Percentiles rank a stretch among this genome's conserved stretches.
Conservation (phyloP, 371 early-diverging fungal genomes). For the Haplosporangium sp. region DNA sequence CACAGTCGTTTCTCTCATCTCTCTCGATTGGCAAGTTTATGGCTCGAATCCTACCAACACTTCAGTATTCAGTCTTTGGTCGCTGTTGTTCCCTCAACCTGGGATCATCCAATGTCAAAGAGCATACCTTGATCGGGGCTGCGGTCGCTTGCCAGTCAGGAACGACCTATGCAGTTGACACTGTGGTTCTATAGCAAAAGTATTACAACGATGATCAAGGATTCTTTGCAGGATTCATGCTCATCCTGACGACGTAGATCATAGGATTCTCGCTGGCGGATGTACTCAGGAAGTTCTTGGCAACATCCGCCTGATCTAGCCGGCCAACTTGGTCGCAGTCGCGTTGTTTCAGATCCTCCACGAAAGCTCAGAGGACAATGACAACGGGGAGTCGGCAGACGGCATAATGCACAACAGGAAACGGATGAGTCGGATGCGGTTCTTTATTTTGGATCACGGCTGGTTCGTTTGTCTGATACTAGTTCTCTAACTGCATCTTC, state of each 20-base stretch:
- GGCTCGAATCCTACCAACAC: constrained; percentile 63
- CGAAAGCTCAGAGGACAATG: constrained; percentile 16
- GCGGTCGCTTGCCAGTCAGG: constrained; percentile 58
- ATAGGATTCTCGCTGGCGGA: constrained; percentile 88
- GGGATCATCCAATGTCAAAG: constrained; percentile 80
- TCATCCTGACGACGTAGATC: constrained; percentile 77
- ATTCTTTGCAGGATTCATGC: constrained; percentile 65
- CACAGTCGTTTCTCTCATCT: constrained; percentile 66
- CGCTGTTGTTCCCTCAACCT: constrained; percentile 64
- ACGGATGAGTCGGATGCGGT: constrained; percentile 11
- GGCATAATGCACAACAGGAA: constrained; percentile 24
- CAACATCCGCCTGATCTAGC: constrained; percentile 90
- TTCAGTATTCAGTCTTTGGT: constrained; percentile 61
- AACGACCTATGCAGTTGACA: constrained; percentile 72
- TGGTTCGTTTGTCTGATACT: constrained; percentile 48
- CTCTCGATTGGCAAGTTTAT: constrained; percentile 72
- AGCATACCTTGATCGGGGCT: constrained; percentile 72
- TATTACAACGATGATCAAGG: constrained; percentile 72
- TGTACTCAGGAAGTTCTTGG: constrained; percentile 73
- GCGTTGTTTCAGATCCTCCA: constrained; percentile 78
- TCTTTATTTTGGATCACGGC: constrained; percentile 20
- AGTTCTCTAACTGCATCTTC: constrained; percentile 72
- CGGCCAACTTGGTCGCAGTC: constrained; percentile 73
- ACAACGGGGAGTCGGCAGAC: neutral
- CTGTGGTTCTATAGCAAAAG: constrained; percentile 72